phyloP scores from a whole-genome alignment of 768 basidiomycete species.

The Jaapia argillacea region DNA sequence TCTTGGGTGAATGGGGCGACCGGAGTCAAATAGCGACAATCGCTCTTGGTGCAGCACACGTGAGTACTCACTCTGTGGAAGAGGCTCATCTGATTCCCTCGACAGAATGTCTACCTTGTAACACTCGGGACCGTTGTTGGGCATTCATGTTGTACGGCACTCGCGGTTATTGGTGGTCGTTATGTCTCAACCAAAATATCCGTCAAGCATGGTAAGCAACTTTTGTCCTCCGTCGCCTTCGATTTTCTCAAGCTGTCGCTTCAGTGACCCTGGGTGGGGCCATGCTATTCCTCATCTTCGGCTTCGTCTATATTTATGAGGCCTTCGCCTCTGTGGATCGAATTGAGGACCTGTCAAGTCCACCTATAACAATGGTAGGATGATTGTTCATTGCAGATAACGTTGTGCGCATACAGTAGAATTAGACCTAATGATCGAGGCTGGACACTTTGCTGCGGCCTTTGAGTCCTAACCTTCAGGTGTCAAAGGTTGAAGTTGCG shows the following conservation, averaged over 20 bases:
- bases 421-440: too few species aligned
- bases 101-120: conserved; percentile 85
- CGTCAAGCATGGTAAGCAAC: conserved; percentile 75
- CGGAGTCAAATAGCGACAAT: conserved; percentile 96
- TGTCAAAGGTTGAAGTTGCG: too few species aligned
- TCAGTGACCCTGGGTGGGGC: conserved; percentile 81
- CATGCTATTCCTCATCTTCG: conserved; percentile 74
- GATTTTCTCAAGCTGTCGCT: too few species aligned
- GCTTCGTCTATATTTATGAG: conserved; percentile 68
- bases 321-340: conserved; percentile 24
- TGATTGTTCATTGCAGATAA: too few species aligned
- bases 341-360: too few species aligned
- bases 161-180: conserved; percentile 90
- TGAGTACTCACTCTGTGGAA: too few species aligned
- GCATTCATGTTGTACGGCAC: conserved; percentile 76
- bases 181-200: conserved; percentile 92
- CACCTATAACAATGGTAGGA: too few species aligned
- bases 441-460: too few species aligned
- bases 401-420: too few species aligned
- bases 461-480: too few species aligned
- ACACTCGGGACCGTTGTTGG: conserved; percentile 85
- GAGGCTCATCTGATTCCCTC: too few species aligned
- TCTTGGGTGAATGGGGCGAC: conserved; percentile 99
- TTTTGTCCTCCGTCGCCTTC: too few species aligned
- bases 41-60: conserved; percentile 90